Conservation (phyloP, 2,329 filamentous ascomycete species). For the Hypoxylon sp. region DNA sequence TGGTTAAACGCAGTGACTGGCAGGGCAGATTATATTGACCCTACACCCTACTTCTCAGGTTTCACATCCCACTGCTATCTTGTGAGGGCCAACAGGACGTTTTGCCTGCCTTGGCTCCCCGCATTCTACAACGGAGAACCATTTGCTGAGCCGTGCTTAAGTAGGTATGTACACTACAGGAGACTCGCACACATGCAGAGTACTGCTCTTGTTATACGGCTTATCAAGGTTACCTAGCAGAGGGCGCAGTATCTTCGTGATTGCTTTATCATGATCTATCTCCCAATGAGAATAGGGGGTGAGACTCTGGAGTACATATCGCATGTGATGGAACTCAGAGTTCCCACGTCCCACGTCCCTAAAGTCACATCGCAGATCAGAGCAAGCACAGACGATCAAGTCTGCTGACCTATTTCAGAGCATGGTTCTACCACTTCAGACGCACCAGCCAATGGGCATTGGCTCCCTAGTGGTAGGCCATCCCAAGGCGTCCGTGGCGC, state of each 20-base stretch:
- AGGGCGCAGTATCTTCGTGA: neutral
- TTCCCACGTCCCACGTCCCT: neutral
- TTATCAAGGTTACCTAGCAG: neutral
- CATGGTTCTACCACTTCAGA: neutral
- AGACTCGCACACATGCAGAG: neutral
- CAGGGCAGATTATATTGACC: neutral
- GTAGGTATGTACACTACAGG: neutral
- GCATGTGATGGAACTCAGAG: neutral
- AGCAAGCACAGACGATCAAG: neutral
- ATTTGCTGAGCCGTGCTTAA: neutral
- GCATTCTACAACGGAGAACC: slow-evolving; percentile 7
- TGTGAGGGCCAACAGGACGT: neutral
- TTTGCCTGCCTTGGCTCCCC: neutral
- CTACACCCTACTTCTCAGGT: neutral
- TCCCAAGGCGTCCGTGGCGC: neutral
- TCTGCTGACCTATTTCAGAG: neutral
- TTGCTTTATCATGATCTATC: neutral
- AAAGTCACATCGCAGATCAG: neutral
- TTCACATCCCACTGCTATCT: slow-evolving; percentile 2
- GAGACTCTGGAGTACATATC: neutral
- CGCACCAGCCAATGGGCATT: neutral
- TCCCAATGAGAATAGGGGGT: neutral
- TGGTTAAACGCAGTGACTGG: neutral
- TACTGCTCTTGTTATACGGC: neutral
- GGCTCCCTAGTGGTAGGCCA: neutral